Base-by-base conservation (phyloP, 352 stramenopile genomes). In the Phytophthora boehmeriae region DNA sequence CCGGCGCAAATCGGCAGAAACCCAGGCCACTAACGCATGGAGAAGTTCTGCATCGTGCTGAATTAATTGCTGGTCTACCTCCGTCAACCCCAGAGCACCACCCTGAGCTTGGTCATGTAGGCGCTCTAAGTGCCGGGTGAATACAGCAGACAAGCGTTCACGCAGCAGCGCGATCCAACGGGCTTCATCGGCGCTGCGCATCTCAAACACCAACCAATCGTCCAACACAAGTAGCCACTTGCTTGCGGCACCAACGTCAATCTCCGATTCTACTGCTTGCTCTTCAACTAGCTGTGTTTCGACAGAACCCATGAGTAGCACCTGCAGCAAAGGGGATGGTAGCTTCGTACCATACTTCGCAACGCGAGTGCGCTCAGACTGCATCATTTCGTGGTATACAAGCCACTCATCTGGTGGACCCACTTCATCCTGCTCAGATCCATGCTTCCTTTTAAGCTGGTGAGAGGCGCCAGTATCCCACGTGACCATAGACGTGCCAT, bases 331-430 rank as follows among this genome's bases (percentile, higher is more conserved):
- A 36, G 63, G 27, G 13, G 83, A 90, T 17, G 83, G 75, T 22
- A 94, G 57, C 51, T 87, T 91, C 5, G 83, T 88, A 16, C 71
- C 78, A 59, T 92, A 87, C 54, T 90, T 89, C 9, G 83, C 86
- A 5, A 88, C 53, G 8, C 86, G 83, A 13, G 65, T 80, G 47
- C 72, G 78, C 42, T 90, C 80, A 2, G 80, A 88, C 55, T 94
- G 86, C 78, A 90, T 90, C 86, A 94, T 94, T 64, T 92, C 86
- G 49, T 94, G 83, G 51, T 90, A 94, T 51, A 90, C 71, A 9
- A 90, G 76, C 83, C 83, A 94, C 47, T 94, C 76, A 25, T 83
- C 49, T 4, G 63, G 69, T 19, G 59, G 57, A 1, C 47, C 59
- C 50, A 58, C 46, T 19, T 80, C 55, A 8, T 75, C 63, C 22